Base-by-base conservation (phyloP, 169 alveolate genomes). In the Pseudocohnilembus persalinus region DNA sequence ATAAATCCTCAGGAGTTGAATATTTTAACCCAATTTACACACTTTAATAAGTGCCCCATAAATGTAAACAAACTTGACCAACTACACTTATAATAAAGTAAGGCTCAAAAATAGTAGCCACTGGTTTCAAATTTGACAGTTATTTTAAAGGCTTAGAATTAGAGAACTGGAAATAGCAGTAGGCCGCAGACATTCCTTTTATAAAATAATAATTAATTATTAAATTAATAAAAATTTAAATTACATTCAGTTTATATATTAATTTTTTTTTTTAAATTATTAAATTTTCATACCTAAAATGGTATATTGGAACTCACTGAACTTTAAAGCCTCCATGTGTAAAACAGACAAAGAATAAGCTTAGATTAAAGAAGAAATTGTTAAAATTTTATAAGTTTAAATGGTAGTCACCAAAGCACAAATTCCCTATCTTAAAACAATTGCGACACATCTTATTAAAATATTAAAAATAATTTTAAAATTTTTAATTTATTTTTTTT, bases 251-350 rank as follows among this genome's bases (percentile, higher is more conserved):
- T 49, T 11, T 20, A 49, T 49, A 11, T 49, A 11, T 11, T 49
- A 11, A 49, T 49, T 49, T 49, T 49, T 49, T 49, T 49, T 11
- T 49, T 49, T 49, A 49, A 11, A 11, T 49, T 49, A 11, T 49
- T 49, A n/a, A n/a, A n/a, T 49, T 49, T 49, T 11, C 20, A 11
- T 88, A 16, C 96, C 97, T 73, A 93, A 83, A 74, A 90, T 76
- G 26, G 99, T 97, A 15, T 99, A 91, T 92, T 99, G 98, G n/a
- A 96, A 94, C 89, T 99, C 99, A 64, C 99, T 97, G 89, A 98
- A 96, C 92, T 98, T 98, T 1, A 98, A 99, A 0, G 99, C 99
- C 90, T 98, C 99, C 31, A 98, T 89, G 76, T 99, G 97, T 68
- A 98, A 93, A 72, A 98, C 98, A 29, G 99, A 93, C 91, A 98